Percentiles rank a stretch among this genome's conserved stretches.
phyloP scores from a whole-genome alignment of 78 protist species.

The Dictyostelium capitatum region DNA sequence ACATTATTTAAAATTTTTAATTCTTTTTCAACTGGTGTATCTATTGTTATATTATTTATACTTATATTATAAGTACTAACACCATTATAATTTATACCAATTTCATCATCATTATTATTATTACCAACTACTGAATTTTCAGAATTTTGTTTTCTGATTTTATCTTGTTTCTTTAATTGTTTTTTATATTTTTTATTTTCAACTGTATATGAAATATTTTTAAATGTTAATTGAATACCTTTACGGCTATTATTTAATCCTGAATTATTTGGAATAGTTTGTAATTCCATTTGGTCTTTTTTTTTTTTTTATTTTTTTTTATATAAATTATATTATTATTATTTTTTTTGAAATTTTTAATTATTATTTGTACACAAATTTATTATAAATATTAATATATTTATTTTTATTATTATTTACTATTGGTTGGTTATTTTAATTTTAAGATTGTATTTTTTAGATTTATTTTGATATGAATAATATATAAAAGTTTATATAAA shows the following conservation, averaged over 20 bases:
- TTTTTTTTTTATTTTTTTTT: neutral
- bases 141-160: neutral
- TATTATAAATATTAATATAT: too few species aligned
- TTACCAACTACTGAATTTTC: neutral
- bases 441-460: too few species aligned
- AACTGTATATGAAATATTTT: slow-evolving; percentile 18
- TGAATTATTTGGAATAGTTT: neutral
- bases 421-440: too few species aligned
- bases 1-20: neutral
- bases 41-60: neutral
- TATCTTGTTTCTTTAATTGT: neutral
- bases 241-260: too few species aligned
- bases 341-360: too few species aligned
- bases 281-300: neutral
- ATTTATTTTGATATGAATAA: too few species aligned
- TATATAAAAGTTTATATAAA: too few species aligned
- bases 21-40: slow-evolving; percentile 1
- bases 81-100: too few species aligned
- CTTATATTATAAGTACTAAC: neutral
- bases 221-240: slow-evolving; percentile 32
- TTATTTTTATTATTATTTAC: too few species aligned
- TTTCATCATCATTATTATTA: slow-evolving; percentile 19
- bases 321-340: neutral
- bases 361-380: too few species aligned
- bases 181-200: slow-evolving; percentile 9